Conservation (phyloP, 208 protist species). For the Herpetomonas samuelpessoai region DNA sequence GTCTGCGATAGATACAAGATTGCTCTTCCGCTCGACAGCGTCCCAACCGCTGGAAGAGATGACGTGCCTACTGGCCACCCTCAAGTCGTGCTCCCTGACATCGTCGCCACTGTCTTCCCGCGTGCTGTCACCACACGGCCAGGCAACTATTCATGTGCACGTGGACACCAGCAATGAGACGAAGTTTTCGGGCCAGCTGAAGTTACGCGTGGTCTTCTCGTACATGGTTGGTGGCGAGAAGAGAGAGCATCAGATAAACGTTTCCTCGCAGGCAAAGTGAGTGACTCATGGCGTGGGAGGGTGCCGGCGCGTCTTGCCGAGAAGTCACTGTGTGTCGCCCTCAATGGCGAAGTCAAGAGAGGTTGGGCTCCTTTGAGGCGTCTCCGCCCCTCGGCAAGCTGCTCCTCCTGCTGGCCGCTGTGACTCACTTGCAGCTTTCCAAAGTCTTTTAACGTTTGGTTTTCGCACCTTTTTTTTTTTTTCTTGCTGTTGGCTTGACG, state of each 20-base stretch:
- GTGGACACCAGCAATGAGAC: conserved; percentile 51
- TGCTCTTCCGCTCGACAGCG: conserved; percentile 42
- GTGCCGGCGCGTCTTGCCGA: too few relatives aligned
- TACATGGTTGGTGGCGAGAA: conserved; percentile 43
- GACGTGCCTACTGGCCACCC: conserved; percentile 69
- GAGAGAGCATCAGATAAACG: conserved; percentile 66
- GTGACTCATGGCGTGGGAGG: too few relatives aligned
- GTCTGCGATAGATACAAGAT: conserved; percentile 21
- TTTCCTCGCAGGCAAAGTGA: conserved; percentile 14
- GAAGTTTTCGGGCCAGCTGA: conserved; percentile 44
- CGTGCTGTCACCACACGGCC: conserved; percentile 27
- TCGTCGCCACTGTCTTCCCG: conserved; percentile 46
- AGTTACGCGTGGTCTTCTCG: conserved; percentile 64
- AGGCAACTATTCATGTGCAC: conserved; percentile 38
- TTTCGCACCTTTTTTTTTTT: too few relatives aligned
- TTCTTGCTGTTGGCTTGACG: too few relatives aligned
- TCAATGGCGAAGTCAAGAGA: too few relatives aligned
- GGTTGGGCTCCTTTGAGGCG: too few relatives aligned
- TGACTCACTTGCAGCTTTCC: too few relatives aligned
- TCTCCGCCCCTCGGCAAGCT: too few relatives aligned
- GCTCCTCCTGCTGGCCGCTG: too few relatives aligned
- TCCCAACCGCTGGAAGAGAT: conserved; percentile 37
- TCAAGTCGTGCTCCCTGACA: conserved; percentile 51
- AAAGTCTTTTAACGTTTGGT: too few relatives aligned
- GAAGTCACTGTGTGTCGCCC: too few relatives aligned